These are phyloP conservation scores for Ophiostoma novo-ulmi DNA, from an alignment of 2,329 filamentous ascomycete species.

Conservation along the genomic window DNA sequence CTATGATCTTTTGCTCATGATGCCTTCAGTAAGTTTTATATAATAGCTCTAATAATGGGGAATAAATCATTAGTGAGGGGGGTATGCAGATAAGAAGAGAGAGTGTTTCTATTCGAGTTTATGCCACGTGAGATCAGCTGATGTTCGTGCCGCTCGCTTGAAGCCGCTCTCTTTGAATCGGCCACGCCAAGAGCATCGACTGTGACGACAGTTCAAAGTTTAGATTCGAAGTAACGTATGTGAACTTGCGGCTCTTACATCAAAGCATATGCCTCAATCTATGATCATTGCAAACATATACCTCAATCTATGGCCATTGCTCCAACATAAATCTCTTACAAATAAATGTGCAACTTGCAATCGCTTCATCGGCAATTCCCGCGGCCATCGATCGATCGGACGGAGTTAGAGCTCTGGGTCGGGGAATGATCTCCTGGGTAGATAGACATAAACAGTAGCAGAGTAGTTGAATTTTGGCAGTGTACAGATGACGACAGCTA, in stretches of 20 bases:
- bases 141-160: neutral
- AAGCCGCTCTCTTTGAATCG: neutral
- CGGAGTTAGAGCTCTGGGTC: neutral
- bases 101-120: neutral
- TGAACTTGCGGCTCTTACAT: too few species aligned
- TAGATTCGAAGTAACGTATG: too few species aligned
- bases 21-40: neutral
- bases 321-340: too few species aligned
- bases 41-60: neutral
- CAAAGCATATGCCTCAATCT: neutral
- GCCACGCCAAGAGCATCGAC: neutral
- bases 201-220: neutral
- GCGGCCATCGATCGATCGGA: constrained; percentile 5
- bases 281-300: neutral
- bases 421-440: neutral
- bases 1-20: neutral
- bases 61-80: neutral
- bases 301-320: too few species aligned
- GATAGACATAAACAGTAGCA: neutral
- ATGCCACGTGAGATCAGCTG: neutral
- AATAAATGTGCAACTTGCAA: neutral
- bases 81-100: neutral
- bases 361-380: neutral
- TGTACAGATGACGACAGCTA: neutral
- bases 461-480: too few species aligned